These are phyloP conservation scores for Carallia pectinifolia DNA, from an alignment of 345 rosid genomes.

Conservation along the genomic window DNA sequence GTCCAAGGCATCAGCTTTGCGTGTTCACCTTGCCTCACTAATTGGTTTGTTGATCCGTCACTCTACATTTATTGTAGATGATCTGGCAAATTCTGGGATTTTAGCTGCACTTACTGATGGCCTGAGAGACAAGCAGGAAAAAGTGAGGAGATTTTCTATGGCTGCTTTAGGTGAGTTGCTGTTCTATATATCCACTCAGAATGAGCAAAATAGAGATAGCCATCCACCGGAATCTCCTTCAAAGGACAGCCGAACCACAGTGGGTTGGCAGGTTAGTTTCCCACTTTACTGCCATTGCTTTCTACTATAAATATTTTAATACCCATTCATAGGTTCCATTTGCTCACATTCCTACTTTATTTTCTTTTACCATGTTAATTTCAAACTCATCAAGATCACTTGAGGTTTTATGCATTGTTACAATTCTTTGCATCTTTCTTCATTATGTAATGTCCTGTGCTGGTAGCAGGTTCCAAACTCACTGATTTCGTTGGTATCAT, in stretches of 20 bases:
- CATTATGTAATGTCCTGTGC: constrained; percentile 9
- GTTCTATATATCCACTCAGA: constrained; percentile 93
- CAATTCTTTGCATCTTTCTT: neutral
- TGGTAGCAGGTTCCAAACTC: constrained; percentile 85
- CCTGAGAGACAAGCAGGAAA: constrained; percentile 91
- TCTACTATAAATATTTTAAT: neutral
- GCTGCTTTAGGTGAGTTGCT: constrained; percentile 96
- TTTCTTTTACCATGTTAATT: too few relatives aligned
- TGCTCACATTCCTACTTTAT: neutral
- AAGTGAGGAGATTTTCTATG: constrained; percentile 92
- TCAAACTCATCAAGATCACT: neutral
- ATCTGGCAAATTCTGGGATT: constrained; percentile 88
- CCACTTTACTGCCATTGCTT: constrained; percentile 7
- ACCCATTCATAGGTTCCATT: too few relatives aligned
- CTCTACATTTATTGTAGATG: constrained; percentile 80
- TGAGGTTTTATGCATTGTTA: constrained; percentile 7
- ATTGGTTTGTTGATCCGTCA: constrained; percentile 94
- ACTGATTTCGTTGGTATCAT: constrained; percentile 81
- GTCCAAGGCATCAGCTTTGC: constrained; percentile 81
- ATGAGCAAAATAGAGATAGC: constrained; percentile 61
- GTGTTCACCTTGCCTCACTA: constrained; percentile 86
- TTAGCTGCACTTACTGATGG: constrained; percentile 83
- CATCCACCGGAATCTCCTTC: constrained; percentile 78
- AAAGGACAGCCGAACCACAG: constrained; percentile 57
- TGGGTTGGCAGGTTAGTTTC: constrained; percentile 90